Evolutionary conservation across 371 early-diverging fungal species (phyloP).

Genomic region (Lichtheimia ramosa): DNA sequence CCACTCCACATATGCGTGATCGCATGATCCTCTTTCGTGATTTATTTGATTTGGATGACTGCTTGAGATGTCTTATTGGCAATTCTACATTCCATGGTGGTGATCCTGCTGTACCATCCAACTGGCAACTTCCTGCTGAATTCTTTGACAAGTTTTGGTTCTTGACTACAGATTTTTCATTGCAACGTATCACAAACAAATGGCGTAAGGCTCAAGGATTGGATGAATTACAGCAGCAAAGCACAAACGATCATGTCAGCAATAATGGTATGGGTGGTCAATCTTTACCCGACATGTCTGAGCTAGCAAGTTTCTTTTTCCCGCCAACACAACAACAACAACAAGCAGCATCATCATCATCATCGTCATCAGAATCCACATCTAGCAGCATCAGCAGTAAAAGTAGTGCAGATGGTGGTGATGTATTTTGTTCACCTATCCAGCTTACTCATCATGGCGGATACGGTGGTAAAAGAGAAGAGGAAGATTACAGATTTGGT

Average conservation of each 20-base stretch:
- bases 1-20: slow-evolving; percentile 61
- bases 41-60: slow-evolving; percentile 60
- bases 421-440: slow-evolving; percentile 2
- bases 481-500: too few relatives aligned
- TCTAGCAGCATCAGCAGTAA: background rate
- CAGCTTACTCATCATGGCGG: slow-evolving; percentile 3
- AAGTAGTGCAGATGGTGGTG: background rate
- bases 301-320: slow-evolving; percentile 9
- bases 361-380: slow-evolving; percentile 2
- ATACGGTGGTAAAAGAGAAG: too few relatives aligned
- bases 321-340: slow-evolving; percentile 15
- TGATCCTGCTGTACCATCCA: slow-evolving; percentile 54
- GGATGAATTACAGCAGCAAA: slow-evolving; percentile 16
- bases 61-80: slow-evolving; percentile 50
- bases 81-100: slow-evolving; percentile 58
- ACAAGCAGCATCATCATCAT: slow-evolving; percentile 10
- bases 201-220: slow-evolving; percentile 35
- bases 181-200: slow-evolving; percentile 34
- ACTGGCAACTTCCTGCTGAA: slow-evolving; percentile 56
- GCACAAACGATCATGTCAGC: background rate
- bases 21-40: slow-evolving; percentile 63
- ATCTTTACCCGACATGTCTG: slow-evolving; percentile 7
- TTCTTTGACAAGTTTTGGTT: slow-evolving; percentile 64
- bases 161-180: slow-evolving; percentile 47
- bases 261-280: background rate